These are phyloP conservation scores for Fusarium proliferatum DNA, from an alignment of 2,329 filamentous ascomycete genomes.

Conservation along the genomic window DNA sequence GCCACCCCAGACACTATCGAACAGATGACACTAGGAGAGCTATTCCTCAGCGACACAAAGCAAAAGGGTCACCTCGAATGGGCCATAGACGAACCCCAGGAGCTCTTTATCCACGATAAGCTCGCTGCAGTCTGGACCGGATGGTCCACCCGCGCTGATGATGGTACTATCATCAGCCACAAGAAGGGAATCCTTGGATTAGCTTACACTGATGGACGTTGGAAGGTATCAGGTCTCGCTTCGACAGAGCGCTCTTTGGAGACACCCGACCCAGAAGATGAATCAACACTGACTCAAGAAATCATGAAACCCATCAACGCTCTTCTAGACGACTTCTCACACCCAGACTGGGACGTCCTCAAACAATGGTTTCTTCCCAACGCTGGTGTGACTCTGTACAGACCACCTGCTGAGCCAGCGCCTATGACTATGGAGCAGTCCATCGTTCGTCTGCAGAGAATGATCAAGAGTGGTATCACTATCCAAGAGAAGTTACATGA, in stretches of 20 bases:
- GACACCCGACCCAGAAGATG: not conserved
- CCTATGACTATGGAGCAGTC: conserved; percentile 28
- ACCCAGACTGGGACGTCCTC: conserved; percentile 7
- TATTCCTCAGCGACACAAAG: not conserved
- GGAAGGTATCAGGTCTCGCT: conserved; percentile 14
- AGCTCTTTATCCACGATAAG: not conserved
- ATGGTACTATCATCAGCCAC: not conserved
- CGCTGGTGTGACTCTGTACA: conserved; percentile 3
- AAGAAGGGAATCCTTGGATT: conserved; percentile 16
- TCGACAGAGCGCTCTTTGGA: not conserved
- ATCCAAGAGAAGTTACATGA: conserved; percentile 15
- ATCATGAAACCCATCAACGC: conserved; percentile 19
- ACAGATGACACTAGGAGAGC: conserved; percentile 8
- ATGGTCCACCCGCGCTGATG: not conserved
- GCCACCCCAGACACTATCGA: not conserved
- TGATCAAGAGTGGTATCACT: conserved; percentile 1
- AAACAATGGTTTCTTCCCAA: conserved; percentile 16
- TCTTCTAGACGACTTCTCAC: conserved; percentile 16
- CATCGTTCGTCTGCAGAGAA: conserved; percentile 7
- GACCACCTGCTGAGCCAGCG: not conserved
- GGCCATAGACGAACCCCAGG: conserved; percentile 7
- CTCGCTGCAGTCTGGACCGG: conserved; percentile 8
- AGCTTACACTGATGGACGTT: not conserved
- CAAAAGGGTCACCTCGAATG: not conserved
- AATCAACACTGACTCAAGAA: not conserved